These are phyloP conservation scores for Magnusiomyces paraingens DNA, from an alignment of 1,139 yeast species.

Conservation along the genomic window DNA sequence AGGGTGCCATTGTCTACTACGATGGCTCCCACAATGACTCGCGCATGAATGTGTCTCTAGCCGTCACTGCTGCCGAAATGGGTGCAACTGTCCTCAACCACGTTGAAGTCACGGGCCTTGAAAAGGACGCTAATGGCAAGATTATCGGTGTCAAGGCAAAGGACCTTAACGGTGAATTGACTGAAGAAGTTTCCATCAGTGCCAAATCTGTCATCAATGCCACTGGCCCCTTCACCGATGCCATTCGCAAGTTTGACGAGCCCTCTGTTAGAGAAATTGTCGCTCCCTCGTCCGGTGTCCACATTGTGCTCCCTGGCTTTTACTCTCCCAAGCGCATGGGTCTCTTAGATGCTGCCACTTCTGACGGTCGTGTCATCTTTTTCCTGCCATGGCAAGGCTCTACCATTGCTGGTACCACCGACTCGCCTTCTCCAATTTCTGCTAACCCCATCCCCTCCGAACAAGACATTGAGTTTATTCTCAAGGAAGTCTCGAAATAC, in stretches of 20 bases:
- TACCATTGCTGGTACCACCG: conserved; percentile 95
- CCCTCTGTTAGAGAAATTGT: conserved; percentile 58
- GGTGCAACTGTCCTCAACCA: conserved; percentile 92
- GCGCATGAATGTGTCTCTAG: conserved; percentile 81
- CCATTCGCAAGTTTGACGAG: conserved; percentile 79
- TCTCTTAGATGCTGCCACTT: conserved; percentile 80
- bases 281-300: conserved; percentile 93
- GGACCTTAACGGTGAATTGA: conserved; percentile 54
- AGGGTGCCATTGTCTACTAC: conserved; percentile 89
- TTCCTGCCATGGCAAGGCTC: conserved; percentile 98
- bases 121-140: conserved; percentile 58
- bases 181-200: conserved; percentile 37
- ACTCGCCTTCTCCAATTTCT: conserved; percentile 59
- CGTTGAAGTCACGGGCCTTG: conserved; percentile 67
- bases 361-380: conserved; percentile 96
- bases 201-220: conserved; percentile 84
- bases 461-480: conserved; percentile 82
- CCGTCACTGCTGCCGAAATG: conserved; percentile 73
- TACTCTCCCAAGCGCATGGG: conserved; percentile 89
- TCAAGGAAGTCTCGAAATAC: conserved; percentile 83
- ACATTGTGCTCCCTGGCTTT: conserved; percentile 84
- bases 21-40: conserved; percentile 95
- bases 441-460: conserved; percentile 77
- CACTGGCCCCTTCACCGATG: conserved; percentile 90
- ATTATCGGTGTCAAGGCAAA: conserved; percentile 69